Percentiles rank a stretch among this genome's conserved stretches.
phyloP scores from a whole-genome alignment of 495 filamentous ascomycete species.

The Endocarpon pusillum region DNA sequence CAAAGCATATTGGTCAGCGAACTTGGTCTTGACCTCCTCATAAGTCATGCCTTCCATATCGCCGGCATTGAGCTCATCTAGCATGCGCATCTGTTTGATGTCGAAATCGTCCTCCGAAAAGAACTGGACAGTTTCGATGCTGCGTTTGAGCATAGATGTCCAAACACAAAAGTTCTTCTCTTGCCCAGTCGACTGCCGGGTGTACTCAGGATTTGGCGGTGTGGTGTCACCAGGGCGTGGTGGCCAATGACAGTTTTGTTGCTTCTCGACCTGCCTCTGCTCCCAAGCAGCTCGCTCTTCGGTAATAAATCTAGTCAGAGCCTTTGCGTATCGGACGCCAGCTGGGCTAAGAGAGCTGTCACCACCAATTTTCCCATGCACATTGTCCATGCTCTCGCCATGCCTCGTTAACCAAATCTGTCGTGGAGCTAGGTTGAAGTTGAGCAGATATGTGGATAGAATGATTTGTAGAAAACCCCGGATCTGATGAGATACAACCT shows the following conservation, averaged over 20 bases:
- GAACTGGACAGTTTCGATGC: constrained; percentile 63
- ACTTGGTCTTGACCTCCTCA: constrained; percentile 58
- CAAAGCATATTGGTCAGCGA: constrained; percentile 58
- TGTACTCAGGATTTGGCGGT: constrained; percentile 79
- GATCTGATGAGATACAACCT: constrained; percentile 77
- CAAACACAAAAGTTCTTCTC: constrained; percentile 93
- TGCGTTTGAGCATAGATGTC: constrained; percentile 90
- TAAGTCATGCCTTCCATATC: constrained; percentile 91
- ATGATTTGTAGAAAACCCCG: constrained; percentile 81
- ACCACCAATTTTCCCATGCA: constrained; percentile 64
- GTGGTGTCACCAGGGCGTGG: constrained; percentile 78
- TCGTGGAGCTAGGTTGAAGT: constrained; percentile 86
- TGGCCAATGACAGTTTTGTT: constrained; percentile 54
- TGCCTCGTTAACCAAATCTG: constrained; percentile 98
- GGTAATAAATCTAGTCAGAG: constrained; percentile 61
- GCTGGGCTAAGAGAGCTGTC: constrained; percentile 65
- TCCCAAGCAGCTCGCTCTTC: constrained; percentile 61
- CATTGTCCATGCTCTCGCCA: constrained; percentile 70
- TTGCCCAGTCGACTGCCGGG: constrained; percentile 22
- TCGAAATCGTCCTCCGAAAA: constrained; percentile 98
- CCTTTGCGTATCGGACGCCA: constrained; percentile 53
- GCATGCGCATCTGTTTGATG: constrained; percentile 93
- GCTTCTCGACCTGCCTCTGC: constrained; percentile 54
- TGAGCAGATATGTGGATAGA: constrained; percentile 81
- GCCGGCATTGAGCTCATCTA: constrained; percentile 89